These are phyloP conservation scores for Epichloe uncinata DNA, from an alignment of 2,329 filamentous ascomycete species.

Conservation along the genomic window DNA sequence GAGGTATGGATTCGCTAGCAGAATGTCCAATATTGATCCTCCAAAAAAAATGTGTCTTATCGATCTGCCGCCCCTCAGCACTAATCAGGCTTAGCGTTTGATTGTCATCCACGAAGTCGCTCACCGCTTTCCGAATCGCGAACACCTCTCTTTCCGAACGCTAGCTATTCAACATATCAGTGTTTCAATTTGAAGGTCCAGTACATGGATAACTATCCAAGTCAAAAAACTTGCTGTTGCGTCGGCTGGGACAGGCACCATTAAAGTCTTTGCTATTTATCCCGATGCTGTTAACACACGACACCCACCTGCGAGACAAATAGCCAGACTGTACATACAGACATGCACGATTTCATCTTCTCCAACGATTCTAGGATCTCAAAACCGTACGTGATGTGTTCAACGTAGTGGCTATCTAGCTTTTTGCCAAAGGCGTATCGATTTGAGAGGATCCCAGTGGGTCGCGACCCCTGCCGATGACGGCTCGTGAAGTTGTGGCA, in stretches of 20 bases:
- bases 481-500: slow-evolving; percentile 3
- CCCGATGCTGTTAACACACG: not conserved
- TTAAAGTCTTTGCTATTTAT: not conserved
- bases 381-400: too few relatives aligned
- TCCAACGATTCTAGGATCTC: too few relatives aligned
- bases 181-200: too few relatives aligned
- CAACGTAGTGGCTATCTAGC: too few relatives aligned
- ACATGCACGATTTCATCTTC: too few relatives aligned
- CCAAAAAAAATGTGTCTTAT: slow-evolving; percentile 24
- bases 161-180: too few relatives aligned
- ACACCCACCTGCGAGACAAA: not conserved
- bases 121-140: slow-evolving; percentile 19
- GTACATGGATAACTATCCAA: too few relatives aligned
- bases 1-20: not conserved
- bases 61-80: slow-evolving; percentile 26
- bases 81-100: slow-evolving; percentile 11
- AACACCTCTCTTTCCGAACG: not conserved
- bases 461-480: slow-evolving; percentile 6
- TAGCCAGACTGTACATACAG: too few relatives aligned
- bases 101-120: not conserved
- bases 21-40: not conserved
- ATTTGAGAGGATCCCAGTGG: slow-evolving; percentile 9
- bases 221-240: not conserved
- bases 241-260: not conserved
- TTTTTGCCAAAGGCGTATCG: too few relatives aligned